These are phyloP conservation scores for Skeletonema costatum DNA, from an alignment of 108 stramenopile species.

Conservation along the genomic window DNA sequence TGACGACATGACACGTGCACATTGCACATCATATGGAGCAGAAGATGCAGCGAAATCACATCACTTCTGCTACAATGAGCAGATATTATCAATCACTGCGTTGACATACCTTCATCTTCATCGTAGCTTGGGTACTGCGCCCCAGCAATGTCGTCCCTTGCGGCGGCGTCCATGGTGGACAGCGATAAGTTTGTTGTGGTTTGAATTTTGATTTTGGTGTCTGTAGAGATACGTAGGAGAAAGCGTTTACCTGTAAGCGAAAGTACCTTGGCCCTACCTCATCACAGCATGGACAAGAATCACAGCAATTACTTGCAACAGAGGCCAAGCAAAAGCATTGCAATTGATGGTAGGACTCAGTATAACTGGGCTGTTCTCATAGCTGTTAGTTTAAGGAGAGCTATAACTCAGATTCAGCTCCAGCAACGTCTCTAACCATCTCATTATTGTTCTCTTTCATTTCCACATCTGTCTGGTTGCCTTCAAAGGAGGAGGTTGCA, in stretches of 20 bases:
- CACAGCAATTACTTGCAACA: too few species aligned
- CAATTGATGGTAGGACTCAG: too few species aligned
- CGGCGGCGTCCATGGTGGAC: slow-evolving; percentile 1
- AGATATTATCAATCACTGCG: neutral
- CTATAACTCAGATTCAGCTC: neutral
- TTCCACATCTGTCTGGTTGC: neutral
- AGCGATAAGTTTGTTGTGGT: neutral
- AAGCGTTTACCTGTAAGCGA: too few species aligned
- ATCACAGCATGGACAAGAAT: too few species aligned
- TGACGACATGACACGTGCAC: neutral
- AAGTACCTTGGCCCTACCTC: too few species aligned
- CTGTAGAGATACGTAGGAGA: too few species aligned
- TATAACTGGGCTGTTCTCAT: too few species aligned
- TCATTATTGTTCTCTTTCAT: neutral
- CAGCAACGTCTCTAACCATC: neutral
- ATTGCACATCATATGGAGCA: neutral
- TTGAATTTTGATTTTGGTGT: too few species aligned
- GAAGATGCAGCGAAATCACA: neutral
- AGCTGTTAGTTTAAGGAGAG: too few species aligned
- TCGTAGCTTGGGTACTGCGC: slow-evolving; percentile 54
- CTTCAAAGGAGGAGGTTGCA: neutral
- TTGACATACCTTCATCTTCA: slow-evolving; percentile 42
- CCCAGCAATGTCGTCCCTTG: slow-evolving; percentile 8
- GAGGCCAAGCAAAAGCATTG: too few species aligned
- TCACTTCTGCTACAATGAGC: neutral